Base-by-base conservation (phyloP, 331 rosid genomes). In the Pyrus hybrid region DNA sequence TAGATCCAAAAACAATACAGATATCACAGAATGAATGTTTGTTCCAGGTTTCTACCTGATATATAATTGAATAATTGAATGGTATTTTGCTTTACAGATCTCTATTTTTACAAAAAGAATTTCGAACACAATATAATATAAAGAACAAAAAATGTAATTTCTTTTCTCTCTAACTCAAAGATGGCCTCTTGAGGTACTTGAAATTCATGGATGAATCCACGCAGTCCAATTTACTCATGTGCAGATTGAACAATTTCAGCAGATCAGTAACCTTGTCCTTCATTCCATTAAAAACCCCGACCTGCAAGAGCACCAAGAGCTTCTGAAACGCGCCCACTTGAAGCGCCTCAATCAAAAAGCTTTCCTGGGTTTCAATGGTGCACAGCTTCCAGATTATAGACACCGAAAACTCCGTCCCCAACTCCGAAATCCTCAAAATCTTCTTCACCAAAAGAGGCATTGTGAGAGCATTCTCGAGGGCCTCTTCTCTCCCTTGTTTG, bases 371-470 rank as follows among this genome's bases (percentile, higher is more conserved):
- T 4, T 51, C 83, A 70, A 84, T 82, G 6, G 62, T 79, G 81
- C 88, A 86, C 14, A 93, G 77, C 88, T 91, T 89, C 94, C 89
- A 91, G 35, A 93, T 78, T 73, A 91, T 83, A 23, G 91, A 90
- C 7, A 88, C 84, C 35, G 77, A 83, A 76, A 86, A 84, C 54
- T 84, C 81, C 0, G 97, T 84, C 23, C 85, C 90, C 85, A 81
- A 17, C 33, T 77, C 86, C 4, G 98, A 93, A 1, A 91, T 87
- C 69, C 94, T 81, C 70, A 91, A 77, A 13, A 93, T 88, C 85
- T 87, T 93, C 93, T 91, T 93, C 1, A 87, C 88, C 85, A 83
- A 82, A 51, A 93, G 81, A 68, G 98, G 98, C 53, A 88, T 75
- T 35, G 90, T 88, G 56, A 93, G 67, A 63, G 93, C 93, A 86